Evolutionary conservation across 306 rosid genomes (phyloP).

Genomic region (Fragaria iinumae): DNA sequence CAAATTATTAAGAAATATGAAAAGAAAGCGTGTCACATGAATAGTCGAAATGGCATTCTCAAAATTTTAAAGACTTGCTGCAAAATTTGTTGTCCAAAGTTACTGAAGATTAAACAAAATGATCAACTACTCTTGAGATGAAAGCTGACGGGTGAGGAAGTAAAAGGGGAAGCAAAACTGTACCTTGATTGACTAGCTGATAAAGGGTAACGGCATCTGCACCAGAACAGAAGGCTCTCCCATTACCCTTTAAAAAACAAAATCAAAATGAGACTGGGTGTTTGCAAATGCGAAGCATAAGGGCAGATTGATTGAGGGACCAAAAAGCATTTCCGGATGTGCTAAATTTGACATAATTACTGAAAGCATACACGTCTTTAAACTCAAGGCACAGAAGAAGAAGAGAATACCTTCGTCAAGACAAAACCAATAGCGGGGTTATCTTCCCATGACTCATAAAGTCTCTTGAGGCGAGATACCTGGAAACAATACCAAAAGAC

Average conservation of each 20-base stretch:
- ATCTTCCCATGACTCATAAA: slow-evolving; percentile 96
- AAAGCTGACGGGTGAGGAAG: background rate
- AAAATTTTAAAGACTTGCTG: no score
- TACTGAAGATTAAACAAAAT: background rate
- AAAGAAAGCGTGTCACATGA: slow-evolving; percentile 5
- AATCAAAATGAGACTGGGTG: slow-evolving; percentile 35
- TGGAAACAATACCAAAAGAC: slow-evolving; percentile 25
- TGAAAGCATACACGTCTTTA: background rate
- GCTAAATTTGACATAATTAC: background rate
- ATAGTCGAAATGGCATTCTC: background rate
- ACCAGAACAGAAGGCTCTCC: slow-evolving; percentile 91
- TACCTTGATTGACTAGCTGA: slow-evolving; percentile 66
- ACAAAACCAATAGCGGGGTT: slow-evolving; percentile 84
- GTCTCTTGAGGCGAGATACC: slow-evolving; percentile 78
- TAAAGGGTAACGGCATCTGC: slow-evolving; percentile 71
- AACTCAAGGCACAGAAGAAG: background rate
- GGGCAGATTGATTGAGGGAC: background rate
- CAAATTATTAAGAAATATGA: slow-evolving; percentile 20
- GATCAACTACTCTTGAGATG: background rate
- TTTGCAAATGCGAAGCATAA: slow-evolving; percentile 17
- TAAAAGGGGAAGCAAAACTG: background rate
- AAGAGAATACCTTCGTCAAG: slow-evolving; percentile 68
- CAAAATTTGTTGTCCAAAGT: background rate
- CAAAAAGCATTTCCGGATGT: background rate
- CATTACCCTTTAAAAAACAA: slow-evolving; percentile 70